These are phyloP conservation scores for Mrakiaceae sp. DNA, from an alignment of 1,284 basidiomycete species.

Conservation along the genomic window DNA sequence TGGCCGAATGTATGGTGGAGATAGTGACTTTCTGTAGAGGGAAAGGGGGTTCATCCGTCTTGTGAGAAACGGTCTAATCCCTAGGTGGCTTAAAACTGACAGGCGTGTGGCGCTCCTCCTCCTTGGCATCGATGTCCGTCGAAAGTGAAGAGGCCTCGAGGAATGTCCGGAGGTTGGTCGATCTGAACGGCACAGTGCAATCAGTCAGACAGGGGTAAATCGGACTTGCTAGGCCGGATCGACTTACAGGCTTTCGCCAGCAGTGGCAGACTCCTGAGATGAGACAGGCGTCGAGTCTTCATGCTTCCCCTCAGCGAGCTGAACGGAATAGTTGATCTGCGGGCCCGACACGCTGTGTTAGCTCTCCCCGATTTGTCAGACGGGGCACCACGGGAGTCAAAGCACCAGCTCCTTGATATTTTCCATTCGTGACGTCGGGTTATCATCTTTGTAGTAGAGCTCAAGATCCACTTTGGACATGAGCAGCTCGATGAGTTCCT, in stretches of 20 bases:
- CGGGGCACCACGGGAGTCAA: neutral
- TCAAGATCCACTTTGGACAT: slow-evolving; percentile 1
- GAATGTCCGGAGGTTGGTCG: slow-evolving; percentile 58
- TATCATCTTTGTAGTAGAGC: slow-evolving; percentile 4
- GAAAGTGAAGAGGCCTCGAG: slow-evolving; percentile 75
- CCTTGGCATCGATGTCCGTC: slow-evolving; percentile 59
- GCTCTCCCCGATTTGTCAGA: neutral
- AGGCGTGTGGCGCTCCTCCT: slow-evolving; percentile 45
- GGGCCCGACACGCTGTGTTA: neutral
- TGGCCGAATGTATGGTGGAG: slow-evolving; percentile 78
- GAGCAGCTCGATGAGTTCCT: slow-evolving; percentile 31
- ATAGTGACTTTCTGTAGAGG: slow-evolving; percentile 62
- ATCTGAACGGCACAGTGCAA: too few relatives aligned
- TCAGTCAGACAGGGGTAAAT: too few relatives aligned
- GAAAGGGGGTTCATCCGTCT: too few relatives aligned
- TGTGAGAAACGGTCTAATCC: too few relatives aligned
- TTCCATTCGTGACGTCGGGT: neutral
- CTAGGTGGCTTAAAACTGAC: slow-evolving; percentile 31
- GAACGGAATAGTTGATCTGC: neutral
- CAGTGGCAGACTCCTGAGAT: too few relatives aligned
- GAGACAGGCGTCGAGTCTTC: too few relatives aligned
- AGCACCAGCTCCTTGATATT: slow-evolving; percentile 47
- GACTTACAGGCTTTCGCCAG: too few relatives aligned
- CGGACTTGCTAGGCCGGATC: too few relatives aligned
- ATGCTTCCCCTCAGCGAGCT: neutral